Conservation (phyloP, 2,329 filamentous ascomycete genomes). For the Teratosphaeria viscida region DNA sequence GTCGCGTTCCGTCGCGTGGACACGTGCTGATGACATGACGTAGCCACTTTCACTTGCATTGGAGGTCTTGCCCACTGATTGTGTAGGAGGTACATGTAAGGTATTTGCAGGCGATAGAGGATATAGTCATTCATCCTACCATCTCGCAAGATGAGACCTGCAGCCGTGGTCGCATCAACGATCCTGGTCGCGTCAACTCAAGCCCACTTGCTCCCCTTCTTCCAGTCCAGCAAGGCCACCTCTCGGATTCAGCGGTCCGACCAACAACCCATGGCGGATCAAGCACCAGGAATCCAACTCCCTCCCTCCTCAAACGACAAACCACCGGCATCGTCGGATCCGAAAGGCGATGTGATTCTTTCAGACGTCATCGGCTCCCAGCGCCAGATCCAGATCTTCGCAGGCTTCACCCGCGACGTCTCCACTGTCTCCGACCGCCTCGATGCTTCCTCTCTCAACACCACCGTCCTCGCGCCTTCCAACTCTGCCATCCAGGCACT, state of each 20-base stretch:
- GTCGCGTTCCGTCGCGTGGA: constrained; percentile 4
- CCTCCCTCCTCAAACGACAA: constrained; percentile 6
- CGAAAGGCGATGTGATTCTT: constrained; percentile 49
- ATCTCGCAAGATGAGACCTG: neutral
- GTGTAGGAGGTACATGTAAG: no score
- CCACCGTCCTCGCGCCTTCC: constrained; percentile 76
- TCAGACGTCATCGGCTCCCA: constrained; percentile 76
- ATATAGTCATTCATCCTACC: neutral
- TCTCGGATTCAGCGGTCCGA: constrained; percentile 5
- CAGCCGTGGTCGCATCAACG: constrained; percentile 3
- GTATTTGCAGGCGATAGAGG: neutral
- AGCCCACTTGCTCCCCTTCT: constrained; percentile 12
- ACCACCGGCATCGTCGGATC: constrained; percentile 4
- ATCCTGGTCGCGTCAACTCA: constrained; percentile 7
- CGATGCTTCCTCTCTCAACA: constrained; percentile 55
- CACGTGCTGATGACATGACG: constrained; percentile 6
- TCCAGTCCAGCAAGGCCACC: constrained; percentile 6
- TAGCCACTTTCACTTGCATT: constrained; percentile 8
- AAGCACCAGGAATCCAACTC: constrained; percentile 14
- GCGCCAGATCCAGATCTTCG: constrained; percentile 73
- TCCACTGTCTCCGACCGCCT: constrained; percentile 58
- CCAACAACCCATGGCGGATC: constrained; percentile 14
- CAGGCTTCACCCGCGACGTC: constrained; percentile 67
- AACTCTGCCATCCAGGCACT: constrained; percentile 71
- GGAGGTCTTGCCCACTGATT: neutral